These are phyloP conservation scores for Ocimum tenuiflorum DNA, from an alignment of 257 asterid species.

Conservation along the genomic window DNA sequence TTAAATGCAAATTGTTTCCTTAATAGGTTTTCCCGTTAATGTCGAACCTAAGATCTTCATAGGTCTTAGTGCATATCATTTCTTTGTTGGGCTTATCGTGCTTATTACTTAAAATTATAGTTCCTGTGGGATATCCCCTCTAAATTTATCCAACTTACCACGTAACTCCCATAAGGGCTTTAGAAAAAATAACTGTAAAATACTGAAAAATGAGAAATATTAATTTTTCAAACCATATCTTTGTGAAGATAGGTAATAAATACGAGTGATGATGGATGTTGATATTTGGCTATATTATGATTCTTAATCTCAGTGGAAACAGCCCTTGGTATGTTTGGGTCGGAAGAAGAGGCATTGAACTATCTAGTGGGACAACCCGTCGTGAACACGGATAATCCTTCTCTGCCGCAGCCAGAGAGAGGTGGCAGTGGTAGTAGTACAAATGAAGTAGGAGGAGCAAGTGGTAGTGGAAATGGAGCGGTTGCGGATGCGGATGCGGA, in stretches of 20 bases:
- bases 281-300: neutral
- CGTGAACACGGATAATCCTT: conserved; percentile 7
- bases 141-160: neutral
- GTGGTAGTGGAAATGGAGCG: conserved; percentile 14
- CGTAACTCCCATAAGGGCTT: no score
- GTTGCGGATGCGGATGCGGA: neutral
- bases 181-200: no score
- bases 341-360: conserved; percentile 43
- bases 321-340: conserved; percentile 45
- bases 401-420: neutral
- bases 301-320: conserved; percentile 38
- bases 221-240: no score
- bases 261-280: neutral
- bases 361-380: conserved; percentile 36
- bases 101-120: no score
- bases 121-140: neutral
- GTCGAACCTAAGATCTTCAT: no score
- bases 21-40: no score
- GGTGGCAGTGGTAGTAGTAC: conserved; percentile 3
- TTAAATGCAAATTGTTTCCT: neutral
- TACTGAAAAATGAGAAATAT: no score
- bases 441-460: conserved; percentile 14
- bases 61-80: no score
- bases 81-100: no score
- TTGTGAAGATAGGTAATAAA: no score